Conservation (phyloP, 768 basidiomycete genomes). For the Termitomyces sp. region DNA sequence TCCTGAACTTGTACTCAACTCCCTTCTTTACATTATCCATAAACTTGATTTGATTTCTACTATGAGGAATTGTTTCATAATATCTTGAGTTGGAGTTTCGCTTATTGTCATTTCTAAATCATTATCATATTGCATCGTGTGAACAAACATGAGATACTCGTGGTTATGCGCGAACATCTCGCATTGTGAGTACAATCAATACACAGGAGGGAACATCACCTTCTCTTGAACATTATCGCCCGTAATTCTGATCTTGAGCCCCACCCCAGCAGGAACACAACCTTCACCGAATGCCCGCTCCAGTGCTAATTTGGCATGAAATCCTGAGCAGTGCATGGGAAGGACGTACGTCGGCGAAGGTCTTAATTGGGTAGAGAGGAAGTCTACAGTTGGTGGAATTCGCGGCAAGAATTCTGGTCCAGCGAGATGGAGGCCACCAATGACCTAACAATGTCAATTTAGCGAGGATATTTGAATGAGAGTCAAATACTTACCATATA, state of each 20-base stretch:
- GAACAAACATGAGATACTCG: background rate
- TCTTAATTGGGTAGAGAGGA: constrained; percentile 51
- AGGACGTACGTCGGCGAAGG: constrained; percentile 68
- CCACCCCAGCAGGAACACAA: constrained; percentile 74
- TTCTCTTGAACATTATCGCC: constrained; percentile 41
- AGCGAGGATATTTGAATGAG: background rate
- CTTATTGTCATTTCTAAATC: background rate
- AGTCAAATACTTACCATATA: constrained; percentile 51
- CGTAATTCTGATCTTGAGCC: constrained; percentile 53
- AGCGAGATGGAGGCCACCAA: constrained; percentile 83
- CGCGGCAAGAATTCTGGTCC: constrained; percentile 58
- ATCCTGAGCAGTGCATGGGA: constrained; percentile 85
- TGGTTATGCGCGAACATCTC: background rate
- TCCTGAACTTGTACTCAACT: background rate
- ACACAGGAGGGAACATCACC: constrained; percentile 26
- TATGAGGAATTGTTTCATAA: background rate
- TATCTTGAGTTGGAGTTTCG: background rate
- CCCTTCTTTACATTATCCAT: background rate
- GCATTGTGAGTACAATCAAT: constrained; percentile 4
- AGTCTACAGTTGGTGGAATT: constrained; percentile 65
- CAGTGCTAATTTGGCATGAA: constrained; percentile 68
- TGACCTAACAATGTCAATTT: constrained; percentile 36
- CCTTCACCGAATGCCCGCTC: constrained; percentile 65
- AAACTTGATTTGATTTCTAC: background rate
- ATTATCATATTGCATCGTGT: background rate